Evolutionary conservation across 108 stramenopile species (phyloP), one percentile per base, ranked within the genome.

Genomic region (Fragilaria crotonensis): DNA sequence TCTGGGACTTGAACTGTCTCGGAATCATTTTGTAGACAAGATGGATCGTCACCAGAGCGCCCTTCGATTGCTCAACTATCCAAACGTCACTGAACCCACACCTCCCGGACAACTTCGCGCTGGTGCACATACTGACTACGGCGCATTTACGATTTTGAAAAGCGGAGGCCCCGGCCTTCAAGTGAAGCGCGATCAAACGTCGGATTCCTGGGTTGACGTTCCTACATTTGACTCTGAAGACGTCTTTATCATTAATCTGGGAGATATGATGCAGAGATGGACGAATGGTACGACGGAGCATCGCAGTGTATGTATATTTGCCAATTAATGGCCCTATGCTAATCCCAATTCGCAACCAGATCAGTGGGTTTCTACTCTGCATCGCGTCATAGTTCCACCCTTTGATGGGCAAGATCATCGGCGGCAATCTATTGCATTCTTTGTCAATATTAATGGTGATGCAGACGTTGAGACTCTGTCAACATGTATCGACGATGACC

Each of bases 231-330:
- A 14, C 11, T 14, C 7, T 41, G 46, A 62, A 0, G 32, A 51
- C 2, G 71, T 73, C 36, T 89, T 95, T 29, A 73, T 91, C 29
- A 76, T 95, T 56, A 95, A 95, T 64, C 50, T 95, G n/a, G 94
- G 94, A 21, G 94, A 95, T 69, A 62, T 95, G 54, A 91, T 91
- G 90, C 74, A 75, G 45, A 48, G 84, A 59, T 95, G 94, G 94
- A 92, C 94, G 0, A 90, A 95, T 67, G 82, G 81, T 66, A 53
- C 32, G 33, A 45, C 22, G 29, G 27, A 30, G 5, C 9, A 45
- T 19, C 41, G 22, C 20, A n/a, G n/a, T n/a, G n/a, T n/a, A n/a
- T n/a, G n/a, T n/a, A n/a, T n/a, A n/a, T n/a, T n/a, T n/a, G n/a
- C n/a, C n/a, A n/a, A n/a, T n/a, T n/a, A n/a, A n/a, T n/a, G n/a